Evolutionary conservation across 1,284 basidiomycete species (phyloP).

Genomic region (Pyrrhoderma lamaoense): DNA sequence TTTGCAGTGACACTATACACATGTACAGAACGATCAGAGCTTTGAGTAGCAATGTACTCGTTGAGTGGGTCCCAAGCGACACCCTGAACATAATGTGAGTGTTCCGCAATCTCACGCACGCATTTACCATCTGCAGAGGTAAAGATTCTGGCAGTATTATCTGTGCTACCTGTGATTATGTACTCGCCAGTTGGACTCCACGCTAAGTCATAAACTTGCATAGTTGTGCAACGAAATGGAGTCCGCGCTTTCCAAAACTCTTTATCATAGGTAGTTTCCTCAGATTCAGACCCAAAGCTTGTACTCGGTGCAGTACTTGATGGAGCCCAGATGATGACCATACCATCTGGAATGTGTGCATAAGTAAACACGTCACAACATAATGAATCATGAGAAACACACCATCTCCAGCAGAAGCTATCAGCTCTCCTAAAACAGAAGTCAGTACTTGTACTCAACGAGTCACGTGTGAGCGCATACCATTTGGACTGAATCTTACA

Average conservation of each 20-base stretch:
- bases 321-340: slow-evolving; percentile 93
- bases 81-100: slow-evolving; percentile 91
- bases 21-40: slow-evolving; percentile 87
- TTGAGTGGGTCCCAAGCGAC: slow-evolving; percentile 96
- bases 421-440: slow-evolving; percentile 79
- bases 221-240: slow-evolving; percentile 80
- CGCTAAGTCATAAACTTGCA: slow-evolving; percentile 96
- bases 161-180: slow-evolving; percentile 91
- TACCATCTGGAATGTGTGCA: slow-evolving; percentile 86
- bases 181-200: slow-evolving; percentile 97
- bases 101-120: slow-evolving; percentile 80
- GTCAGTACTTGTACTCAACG: too few species aligned
- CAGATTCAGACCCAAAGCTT: slow-evolving; percentile 74
- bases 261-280: slow-evolving; percentile 84
- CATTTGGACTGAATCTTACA: slow-evolving; percentile 92
- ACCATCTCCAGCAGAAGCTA: slow-evolving; percentile 96
- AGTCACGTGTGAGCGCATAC: too few species aligned
- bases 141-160: slow-evolving; percentile 89
- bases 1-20: slow-evolving; percentile 77
- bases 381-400: slow-evolving; percentile 26
- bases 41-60: slow-evolving; percentile 92
- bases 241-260: slow-evolving; percentile 93
- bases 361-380: slow-evolving; percentile 10
- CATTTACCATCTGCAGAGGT: slow-evolving; percentile 77
- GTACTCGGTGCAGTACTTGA: slow-evolving; percentile 64